Percentiles rank a stretch among this genome's conserved stretches.
These are phyloP conservation scores for Phytopythium delawarense DNA, from an alignment of 352 stramenopile species.

Conservation along the genomic window DNA sequence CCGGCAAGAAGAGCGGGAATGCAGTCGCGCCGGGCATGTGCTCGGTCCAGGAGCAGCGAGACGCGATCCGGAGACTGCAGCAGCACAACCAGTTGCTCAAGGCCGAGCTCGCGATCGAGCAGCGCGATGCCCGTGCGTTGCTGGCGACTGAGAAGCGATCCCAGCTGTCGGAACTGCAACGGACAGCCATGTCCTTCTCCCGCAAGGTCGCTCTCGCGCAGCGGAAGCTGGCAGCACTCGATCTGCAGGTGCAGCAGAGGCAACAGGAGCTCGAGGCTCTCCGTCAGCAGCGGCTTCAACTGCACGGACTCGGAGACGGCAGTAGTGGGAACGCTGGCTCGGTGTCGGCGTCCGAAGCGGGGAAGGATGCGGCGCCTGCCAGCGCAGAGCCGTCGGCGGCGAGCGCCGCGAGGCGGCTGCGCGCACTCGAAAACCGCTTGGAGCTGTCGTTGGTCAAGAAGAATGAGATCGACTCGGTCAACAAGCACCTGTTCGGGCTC, in stretches of 20 bases:
- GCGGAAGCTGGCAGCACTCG: conserved; percentile 34
- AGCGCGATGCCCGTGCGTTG: conserved; percentile 44
- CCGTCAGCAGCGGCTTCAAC: conserved; percentile 12
- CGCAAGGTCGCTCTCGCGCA: conserved; percentile 47
- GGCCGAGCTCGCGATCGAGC: conserved; percentile 69
- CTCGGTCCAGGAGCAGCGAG: conserved; percentile 66
- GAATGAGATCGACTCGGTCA: conserved; percentile 80
- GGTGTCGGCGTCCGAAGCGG: background rate
- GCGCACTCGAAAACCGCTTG: conserved; percentile 64
- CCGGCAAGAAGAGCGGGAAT: conserved; percentile 13
- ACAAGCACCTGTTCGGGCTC: conserved; percentile 67
- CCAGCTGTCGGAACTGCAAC: conserved; percentile 52
- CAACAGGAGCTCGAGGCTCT: conserved; percentile 19
- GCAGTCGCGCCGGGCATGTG: conserved; percentile 20
- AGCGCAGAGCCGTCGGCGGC: conserved; percentile 25
- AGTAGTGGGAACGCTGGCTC: background rate
- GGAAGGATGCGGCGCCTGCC: background rate
- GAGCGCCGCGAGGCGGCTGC: conserved; percentile 39
- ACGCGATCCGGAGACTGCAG: conserved; percentile 68
- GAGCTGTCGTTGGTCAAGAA: conserved; percentile 76
- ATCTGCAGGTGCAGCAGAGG: conserved; percentile 41
- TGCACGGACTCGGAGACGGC: conserved; percentile 15
- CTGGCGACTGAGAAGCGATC: conserved; percentile 50
- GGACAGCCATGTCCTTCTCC: conserved; percentile 36
- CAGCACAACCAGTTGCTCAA: conserved; percentile 74